These are phyloP conservation scores for Colletotrichum salicis DNA, from an alignment of 2,329 filamentous ascomycete species.

Conservation along the genomic window DNA sequence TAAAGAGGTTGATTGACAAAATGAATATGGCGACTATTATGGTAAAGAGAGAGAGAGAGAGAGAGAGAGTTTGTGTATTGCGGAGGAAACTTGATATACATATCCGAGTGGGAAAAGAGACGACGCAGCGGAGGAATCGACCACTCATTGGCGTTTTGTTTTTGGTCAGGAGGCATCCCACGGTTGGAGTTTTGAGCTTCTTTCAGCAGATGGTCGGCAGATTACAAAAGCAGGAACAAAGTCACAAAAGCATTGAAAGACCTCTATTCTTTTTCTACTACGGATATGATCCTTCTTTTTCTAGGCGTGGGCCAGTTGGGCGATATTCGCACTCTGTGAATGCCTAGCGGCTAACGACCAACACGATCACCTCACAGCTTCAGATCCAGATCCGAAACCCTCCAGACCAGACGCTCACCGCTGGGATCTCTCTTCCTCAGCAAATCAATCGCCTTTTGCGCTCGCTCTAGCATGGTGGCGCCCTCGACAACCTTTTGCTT, in stretches of 20 bases:
- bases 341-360: no score
- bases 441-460: slow-evolving; percentile 49
- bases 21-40: not conserved
- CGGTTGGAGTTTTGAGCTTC: slow-evolving; percentile 36
- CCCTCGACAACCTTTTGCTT: slow-evolving; percentile 55
- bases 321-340: no score
- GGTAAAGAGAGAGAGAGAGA: no score
- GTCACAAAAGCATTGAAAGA: slow-evolving; percentile 28
- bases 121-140: slow-evolving; percentile 19
- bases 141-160: slow-evolving; percentile 33
- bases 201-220: slow-evolving; percentile 36
- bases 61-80: not conserved
- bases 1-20: not conserved
- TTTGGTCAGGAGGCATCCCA: slow-evolving; percentile 34
- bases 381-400: slow-evolving; percentile 36
- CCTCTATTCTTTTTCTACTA: not conserved
- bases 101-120: slow-evolving; percentile 20
- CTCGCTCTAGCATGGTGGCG: slow-evolving; percentile 49
- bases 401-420: slow-evolving; percentile 54
- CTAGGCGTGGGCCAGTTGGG: not conserved
- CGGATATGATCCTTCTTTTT: not conserved
- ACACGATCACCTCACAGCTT: not conserved
- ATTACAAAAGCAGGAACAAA: slow-evolving; percentile 37
- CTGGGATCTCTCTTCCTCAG: slow-evolving; percentile 51
- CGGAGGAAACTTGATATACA: not conserved